Evolutionary conservation across 495 filamentous ascomycete species (phyloP), one percentile per base, ranked within the genome.

Genomic region (Cenococcum geophilum): DNA sequence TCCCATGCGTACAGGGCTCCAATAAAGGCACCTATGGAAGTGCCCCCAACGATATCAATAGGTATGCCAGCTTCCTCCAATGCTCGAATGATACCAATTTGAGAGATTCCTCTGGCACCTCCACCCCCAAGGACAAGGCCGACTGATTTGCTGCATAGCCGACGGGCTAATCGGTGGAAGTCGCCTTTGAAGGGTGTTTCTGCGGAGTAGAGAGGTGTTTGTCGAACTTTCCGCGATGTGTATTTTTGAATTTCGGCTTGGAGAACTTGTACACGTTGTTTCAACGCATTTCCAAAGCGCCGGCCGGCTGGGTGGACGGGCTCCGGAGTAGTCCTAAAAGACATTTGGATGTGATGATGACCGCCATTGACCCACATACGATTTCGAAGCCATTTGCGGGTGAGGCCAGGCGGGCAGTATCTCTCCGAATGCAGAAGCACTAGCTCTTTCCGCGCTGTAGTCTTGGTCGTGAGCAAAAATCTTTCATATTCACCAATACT

Each of bases 191-290:
- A 95, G 0, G 91, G 86, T 0, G 91, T 89, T 56, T 97, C 90
- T 0, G 91, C 84, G 0, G 91, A 91, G 70, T 97, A 97, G 23
- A 95, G 80, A 0, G 92, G 89, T 0, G 89, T 87, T 63, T 96
- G 90, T 6, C 86, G 83, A 25, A 95, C 86, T 57, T 87, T 84
- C 10, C 90, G 81, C 0, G 90, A 95, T 0, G 93, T 97, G 71
- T 96, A 98, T 71, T 95, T 97, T 67, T 97, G 92, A 50, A 97
- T 96, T 68, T 97, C 93, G 0, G 93, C 95, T 68, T 97, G 95
- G 0, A 97, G 70, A 32, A 92, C 90, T 72, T 97, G 95, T 5
- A 97, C 93, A 37, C 92, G 79, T 62, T 97, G 89, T 68, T 96
- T 97, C 37, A 98, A 72, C 1, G 86, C 90, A n/a, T 84, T 86